These are phyloP conservation scores for Calonectria pseudoreteaudii DNA, from an alignment of 2,329 filamentous ascomycete genomes.

Conservation along the genomic window DNA sequence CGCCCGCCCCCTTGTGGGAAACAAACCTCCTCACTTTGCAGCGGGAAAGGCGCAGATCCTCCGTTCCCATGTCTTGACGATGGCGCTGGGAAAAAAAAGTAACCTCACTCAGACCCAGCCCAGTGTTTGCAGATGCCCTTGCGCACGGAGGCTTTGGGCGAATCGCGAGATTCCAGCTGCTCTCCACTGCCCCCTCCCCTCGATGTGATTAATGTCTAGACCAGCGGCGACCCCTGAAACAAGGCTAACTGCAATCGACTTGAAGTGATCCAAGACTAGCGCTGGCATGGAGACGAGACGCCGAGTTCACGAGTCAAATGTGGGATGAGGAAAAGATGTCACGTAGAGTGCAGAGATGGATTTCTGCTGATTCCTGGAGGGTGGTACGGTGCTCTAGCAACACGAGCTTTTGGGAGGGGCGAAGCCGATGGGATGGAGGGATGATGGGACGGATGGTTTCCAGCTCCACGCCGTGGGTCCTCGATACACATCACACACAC, in stretches of 20 bases:
- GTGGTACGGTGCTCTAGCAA: slow-evolving; percentile 27
- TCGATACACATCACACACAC: background rate
- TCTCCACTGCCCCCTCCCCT: slow-evolving; percentile 29
- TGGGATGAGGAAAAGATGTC: background rate
- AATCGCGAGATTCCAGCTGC: slow-evolving; percentile 36
- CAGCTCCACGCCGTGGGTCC: slow-evolving; percentile 17
- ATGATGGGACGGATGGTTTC: background rate
- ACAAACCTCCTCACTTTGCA: background rate
- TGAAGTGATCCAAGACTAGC: slow-evolving; percentile 36
- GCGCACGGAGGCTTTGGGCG: slow-evolving; percentile 20
- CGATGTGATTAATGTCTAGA: slow-evolving; percentile 38
- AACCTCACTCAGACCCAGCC: slow-evolving; percentile 10
- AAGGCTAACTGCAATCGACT: slow-evolving; percentile 36
- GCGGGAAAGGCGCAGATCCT: slow-evolving; percentile 27
- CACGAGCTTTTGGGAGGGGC: slow-evolving; percentile 38
- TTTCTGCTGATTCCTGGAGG: background rate
- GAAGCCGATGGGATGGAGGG: slow-evolving; percentile 35
- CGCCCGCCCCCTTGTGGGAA: background rate
- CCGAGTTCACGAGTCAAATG: slow-evolving; percentile 22
- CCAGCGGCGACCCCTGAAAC: slow-evolving; percentile 42
- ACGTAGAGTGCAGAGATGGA: background rate
- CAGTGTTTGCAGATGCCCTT: slow-evolving; percentile 29
- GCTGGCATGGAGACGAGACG: slow-evolving; percentile 33
- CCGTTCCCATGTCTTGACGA: slow-evolving; percentile 16
- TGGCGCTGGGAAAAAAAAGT: slow-evolving; percentile 20